Conservation (phyloP, 768 basidiomycete genomes). For the Rhizopogon vulgaris region DNA sequence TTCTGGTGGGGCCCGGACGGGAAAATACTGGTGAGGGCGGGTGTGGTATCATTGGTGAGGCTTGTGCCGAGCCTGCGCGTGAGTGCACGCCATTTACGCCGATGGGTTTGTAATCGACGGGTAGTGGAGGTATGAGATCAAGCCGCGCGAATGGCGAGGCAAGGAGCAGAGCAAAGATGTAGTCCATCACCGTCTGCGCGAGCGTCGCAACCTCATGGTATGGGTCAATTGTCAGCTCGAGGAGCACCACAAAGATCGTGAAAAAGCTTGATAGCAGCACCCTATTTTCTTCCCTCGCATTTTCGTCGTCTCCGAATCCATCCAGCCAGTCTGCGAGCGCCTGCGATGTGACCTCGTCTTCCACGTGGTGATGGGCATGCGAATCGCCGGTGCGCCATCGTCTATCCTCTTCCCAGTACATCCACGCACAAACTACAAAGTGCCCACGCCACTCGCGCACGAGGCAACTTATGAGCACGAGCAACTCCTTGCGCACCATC, state of each 20-base stretch:
- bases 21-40: slow-evolving; percentile 40
- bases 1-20: slow-evolving; percentile 48
- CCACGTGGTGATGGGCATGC: slow-evolving; percentile 28
- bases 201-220: slow-evolving; percentile 89
- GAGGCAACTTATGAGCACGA: slow-evolving; percentile 86
- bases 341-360: slow-evolving; percentile 68
- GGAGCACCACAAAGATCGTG: slow-evolving; percentile 81
- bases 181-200: slow-evolving; percentile 89
- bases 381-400: slow-evolving; percentile 43
- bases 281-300: slow-evolving; percentile 67
- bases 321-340: slow-evolving; percentile 80
- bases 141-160: slow-evolving; percentile 84
- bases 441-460: slow-evolving; percentile 96
- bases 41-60: slow-evolving; percentile 38
- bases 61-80: slow-evolving; percentile 44
- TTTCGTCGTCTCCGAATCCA: slow-evolving; percentile 58
- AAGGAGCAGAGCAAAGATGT: slow-evolving; percentile 82
- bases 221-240: slow-evolving; percentile 90
- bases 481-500: slow-evolving; percentile 91
- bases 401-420: slow-evolving; percentile 90
- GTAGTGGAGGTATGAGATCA: slow-evolving; percentile 42
- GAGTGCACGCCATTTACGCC: slow-evolving; percentile 31
- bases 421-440: slow-evolving; percentile 94
- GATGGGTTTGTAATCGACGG: slow-evolving; percentile 29
- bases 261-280: slow-evolving; percentile 89